A percentile compares a stretch with the other conserved stretches of the same genome.
Evolutionary conservation across 768 basidiomycete species (phyloP).

Genomic region (Lyophyllum semitale): DNA sequence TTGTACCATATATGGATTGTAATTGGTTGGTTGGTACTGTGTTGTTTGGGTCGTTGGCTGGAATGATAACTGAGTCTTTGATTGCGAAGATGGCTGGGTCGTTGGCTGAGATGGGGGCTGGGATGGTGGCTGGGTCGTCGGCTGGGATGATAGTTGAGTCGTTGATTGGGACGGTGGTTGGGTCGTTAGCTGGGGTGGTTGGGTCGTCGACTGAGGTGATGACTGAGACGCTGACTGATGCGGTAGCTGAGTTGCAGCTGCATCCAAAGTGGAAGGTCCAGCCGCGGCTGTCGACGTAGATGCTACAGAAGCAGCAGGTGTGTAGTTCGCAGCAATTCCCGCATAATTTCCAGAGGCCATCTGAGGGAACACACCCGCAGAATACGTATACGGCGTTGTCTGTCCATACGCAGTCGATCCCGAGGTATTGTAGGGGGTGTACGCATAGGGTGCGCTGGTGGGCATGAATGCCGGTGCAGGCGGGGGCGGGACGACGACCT

Average conservation of each 20-base stretch:
- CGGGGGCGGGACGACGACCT: constrained; percentile 43
- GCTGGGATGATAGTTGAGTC: constrained; percentile 6
- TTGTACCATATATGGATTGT: constrained; percentile 18
- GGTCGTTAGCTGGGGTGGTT: constrained; percentile 2
- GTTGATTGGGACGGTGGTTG: constrained; percentile 3
- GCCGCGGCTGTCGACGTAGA: not conserved
- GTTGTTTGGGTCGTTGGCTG: constrained; percentile 10
- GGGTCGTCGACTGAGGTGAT: not conserved
- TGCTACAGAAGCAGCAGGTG: not conserved
- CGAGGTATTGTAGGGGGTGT: constrained; percentile 9
- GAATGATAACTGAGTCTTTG: constrained; percentile 3
- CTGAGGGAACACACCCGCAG: constrained; percentile 10
- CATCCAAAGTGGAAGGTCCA: not conserved
- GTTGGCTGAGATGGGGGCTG: not conserved
- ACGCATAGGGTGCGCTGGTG: constrained; percentile 12
- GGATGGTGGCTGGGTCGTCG: not conserved
- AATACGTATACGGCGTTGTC: constrained; percentile 11
- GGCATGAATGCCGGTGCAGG: constrained; percentile 20
- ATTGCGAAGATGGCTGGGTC: constrained; percentile 2
- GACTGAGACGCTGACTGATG: constrained; percentile 2
- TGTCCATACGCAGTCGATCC: constrained; percentile 19
- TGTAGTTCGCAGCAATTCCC: not conserved
- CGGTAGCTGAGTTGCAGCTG: constrained; percentile 2
- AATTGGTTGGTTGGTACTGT: constrained; percentile 14
- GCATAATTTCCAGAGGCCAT: constrained; percentile 9